Evolutionary conservation across 139 green algal species (phyloP).

Genomic region (Axilococcus clingmanii): DNA sequence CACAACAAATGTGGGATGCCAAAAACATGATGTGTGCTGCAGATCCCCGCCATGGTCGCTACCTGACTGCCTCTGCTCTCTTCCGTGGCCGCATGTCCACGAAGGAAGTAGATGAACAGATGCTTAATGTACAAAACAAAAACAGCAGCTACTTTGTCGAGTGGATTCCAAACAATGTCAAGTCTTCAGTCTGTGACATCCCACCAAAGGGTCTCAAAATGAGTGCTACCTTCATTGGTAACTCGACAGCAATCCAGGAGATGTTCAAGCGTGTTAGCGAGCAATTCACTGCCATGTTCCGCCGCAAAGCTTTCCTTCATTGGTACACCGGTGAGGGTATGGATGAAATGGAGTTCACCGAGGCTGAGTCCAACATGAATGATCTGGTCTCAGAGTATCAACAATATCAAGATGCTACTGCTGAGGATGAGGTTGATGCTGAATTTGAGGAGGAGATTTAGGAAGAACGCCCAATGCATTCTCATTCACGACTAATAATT

Average conservation of each 20-base stretch:
- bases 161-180: conserved; percentile 99
- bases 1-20: conserved; percentile 73
- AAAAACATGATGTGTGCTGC: neutral
- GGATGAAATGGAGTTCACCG: conserved; percentile 99
- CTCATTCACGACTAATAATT: too few relatives aligned
- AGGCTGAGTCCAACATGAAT: conserved; percentile 98
- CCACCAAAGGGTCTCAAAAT: conserved; percentile 96
- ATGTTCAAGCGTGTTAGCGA: conserved; percentile 92
- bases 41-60: conserved; percentile 75
- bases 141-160: conserved; percentile 98
- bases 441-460: too few relatives aligned
- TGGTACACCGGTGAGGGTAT: conserved; percentile 99
- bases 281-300: conserved; percentile 99
- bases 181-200: conserved; percentile 92
- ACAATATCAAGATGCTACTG: conserved; percentile 96
- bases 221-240: conserved; percentile 93
- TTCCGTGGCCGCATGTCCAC: conserved; percentile 97
- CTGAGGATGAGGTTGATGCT: conserved; percentile 68
- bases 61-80: conserved; percentile 92
- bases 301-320: conserved; percentile 99
- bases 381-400: conserved; percentile 95
- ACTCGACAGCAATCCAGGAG: conserved; percentile 90
- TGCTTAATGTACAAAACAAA: conserved; percentile 99
- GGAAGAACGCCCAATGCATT: too few relatives aligned
- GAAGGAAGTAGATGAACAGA: conserved; percentile 98